These are phyloP conservation scores for Rhizopogon salebrosus DNA, from an alignment of 768 basidiomycete species.

Conservation along the genomic window DNA sequence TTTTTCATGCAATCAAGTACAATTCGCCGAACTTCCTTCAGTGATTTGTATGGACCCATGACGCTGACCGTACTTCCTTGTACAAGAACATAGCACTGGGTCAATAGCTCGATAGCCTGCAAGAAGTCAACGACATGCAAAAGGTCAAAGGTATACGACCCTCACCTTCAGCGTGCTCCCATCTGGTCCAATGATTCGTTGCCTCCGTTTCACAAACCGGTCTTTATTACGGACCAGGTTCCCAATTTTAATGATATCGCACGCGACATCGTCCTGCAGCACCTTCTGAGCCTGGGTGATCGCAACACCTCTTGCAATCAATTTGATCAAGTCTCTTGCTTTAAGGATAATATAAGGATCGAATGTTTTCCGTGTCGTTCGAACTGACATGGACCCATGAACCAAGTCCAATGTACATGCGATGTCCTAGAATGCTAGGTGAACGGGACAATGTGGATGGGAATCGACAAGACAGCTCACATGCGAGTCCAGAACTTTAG, in stretches of 20 bases:
- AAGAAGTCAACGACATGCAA: constrained; percentile 5
- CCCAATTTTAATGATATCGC: constrained; percentile 98
- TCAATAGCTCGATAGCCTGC: constrained; percentile 94
- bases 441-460: neutral
- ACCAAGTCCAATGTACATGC: constrained; percentile 91
- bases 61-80: constrained; percentile 98
- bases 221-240: constrained; percentile 93
- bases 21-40: constrained; percentile 95
- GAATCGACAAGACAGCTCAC: constrained; percentile 36
- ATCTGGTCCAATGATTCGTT: constrained; percentile 95
- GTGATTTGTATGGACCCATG: constrained; percentile 92
- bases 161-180: constrained; percentile 93
- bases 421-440: constrained; percentile 53
- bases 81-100: constrained; percentile 94
- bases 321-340: constrained; percentile 92
- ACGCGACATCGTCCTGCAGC: constrained; percentile 82
- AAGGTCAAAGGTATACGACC: neutral
- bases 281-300: constrained; percentile 84
- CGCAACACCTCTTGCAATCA: constrained; percentile 88
- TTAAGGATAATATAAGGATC: constrained; percentile 97
- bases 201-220: constrained; percentile 90
- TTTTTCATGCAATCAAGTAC: constrained; percentile 99
- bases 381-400: constrained; percentile 96
- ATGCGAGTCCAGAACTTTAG: constrained; percentile 74
- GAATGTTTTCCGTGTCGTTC: constrained; percentile 93